Evolutionary conservation across 192 early-diverging fungal species (phyloP).

Genomic region (Lobulomyces angularis): DNA sequence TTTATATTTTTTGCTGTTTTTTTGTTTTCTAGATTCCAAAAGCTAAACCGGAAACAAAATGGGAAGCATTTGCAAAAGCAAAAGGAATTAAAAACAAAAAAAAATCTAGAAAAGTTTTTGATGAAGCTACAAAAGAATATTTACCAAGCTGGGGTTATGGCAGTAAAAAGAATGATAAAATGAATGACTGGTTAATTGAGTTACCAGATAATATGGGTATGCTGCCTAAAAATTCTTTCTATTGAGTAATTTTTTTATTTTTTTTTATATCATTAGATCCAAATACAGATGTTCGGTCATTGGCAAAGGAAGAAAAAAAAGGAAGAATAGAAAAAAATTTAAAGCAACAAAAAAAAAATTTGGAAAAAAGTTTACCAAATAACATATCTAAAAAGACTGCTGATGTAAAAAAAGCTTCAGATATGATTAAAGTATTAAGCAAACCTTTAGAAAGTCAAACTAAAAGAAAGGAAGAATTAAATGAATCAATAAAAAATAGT

Average conservation of each 20-base stretch:
- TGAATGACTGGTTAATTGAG: conserved; percentile 87
- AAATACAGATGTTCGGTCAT: neutral
- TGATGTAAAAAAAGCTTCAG: too few relatives aligned
- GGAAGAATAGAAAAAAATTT: conserved; percentile 78
- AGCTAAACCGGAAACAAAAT: conserved; percentile 79
- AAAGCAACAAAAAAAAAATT: conserved; percentile 73
- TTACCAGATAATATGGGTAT: conserved; percentile 58
- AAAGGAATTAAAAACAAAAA: conserved; percentile 90
- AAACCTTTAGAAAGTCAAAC: conserved; percentile 35
- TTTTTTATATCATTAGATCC: neutral
- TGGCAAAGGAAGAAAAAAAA: conserved; percentile 63
- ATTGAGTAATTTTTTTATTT: neutral
- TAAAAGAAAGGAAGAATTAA: conserved; percentile 60
- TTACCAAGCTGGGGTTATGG: conserved; percentile 84
- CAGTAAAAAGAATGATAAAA: conserved; percentile 52
- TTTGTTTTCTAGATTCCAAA: conserved; percentile 51
- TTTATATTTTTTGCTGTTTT: too few relatives aligned
- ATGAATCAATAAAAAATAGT: conserved; percentile 56
- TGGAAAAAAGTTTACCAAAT: conserved; percentile 57
- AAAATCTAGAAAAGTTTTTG: conserved; percentile 67
- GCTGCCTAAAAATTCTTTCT: neutral
- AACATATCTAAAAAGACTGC: conserved; percentile 26
- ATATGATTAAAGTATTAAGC: too few relatives aligned
- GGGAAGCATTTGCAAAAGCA: conserved; percentile 95
- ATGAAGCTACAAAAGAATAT: conserved; percentile 72